Evolutionary conservation across 2,329 filamentous ascomycete species (phyloP), one percentile per base, ranked within the genome.

Genomic region (Fusarium sterilihyphosum): DNA sequence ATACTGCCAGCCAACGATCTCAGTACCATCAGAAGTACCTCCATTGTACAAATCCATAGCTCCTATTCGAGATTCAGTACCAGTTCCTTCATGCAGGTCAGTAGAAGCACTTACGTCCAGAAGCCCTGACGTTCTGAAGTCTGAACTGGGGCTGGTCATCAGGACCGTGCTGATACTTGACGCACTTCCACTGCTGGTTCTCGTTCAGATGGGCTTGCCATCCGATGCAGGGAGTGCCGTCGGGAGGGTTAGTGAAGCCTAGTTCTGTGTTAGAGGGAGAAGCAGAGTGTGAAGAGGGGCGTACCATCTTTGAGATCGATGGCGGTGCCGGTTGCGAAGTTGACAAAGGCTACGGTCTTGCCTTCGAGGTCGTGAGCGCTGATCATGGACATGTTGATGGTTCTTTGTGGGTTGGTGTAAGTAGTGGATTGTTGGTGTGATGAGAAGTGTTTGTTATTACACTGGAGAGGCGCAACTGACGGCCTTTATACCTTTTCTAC

Each of bases 31-130:
- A 3, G 38, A 16, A 6, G 56, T 47, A 8, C 41, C 29, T 10
- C 56, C 56, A 1, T 46, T 35, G n/a, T 59, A 47, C 4, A 59
- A 6, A 24, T 59, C 56, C 40, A 59, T 47, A 1, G 40, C 56
- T 17, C 56, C 56, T 58, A 16, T 5, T 9, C 5, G 12, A 33
- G 0, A 1, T 11, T 57, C 26, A 41, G 22, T 6, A 20, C 5
- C 8, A 5, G 6, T 6, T 0, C 4, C 16, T 8, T 4, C 12
- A 20, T 6, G 0, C 11, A 5, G 6, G 16, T 14, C 4, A 11
- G 16, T 24, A 20, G 6, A 24, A 22, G 2, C 18, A 29, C 56
- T 47, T 11, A 47, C 56, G 40, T 8, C 40, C 56, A 29, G 40
- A 24, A 24, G 56, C 56, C 12, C 29, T 47, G 22, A 59, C 5